phyloP scores from a whole-genome alignment of 73 alveolate genomes.

The Paramecium tetraurelia region DNA sequence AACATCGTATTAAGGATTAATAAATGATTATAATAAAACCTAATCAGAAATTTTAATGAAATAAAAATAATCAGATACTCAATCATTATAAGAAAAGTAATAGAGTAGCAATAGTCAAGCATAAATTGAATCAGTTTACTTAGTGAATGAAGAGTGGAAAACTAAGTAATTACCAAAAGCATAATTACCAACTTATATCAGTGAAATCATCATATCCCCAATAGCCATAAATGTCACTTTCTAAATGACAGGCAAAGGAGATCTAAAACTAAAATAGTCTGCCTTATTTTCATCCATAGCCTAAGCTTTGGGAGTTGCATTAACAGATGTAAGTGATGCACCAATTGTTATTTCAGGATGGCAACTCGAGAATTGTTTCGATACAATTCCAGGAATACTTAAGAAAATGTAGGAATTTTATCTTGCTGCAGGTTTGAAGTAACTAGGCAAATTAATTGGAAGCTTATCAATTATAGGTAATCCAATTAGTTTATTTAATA shows the following conservation, averaged over 20 bases:
- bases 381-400: background rate
- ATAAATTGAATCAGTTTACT: background rate
- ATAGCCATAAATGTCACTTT: background rate
- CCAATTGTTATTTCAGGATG: slow-evolving; percentile 32
- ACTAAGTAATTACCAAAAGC: slow-evolving; percentile 14
- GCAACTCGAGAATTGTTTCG: slow-evolving; percentile 28
- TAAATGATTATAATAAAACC: background rate
- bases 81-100: background rate
- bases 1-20: background rate
- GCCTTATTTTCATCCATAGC: background rate
- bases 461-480: slow-evolving; percentile 45
- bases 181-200: slow-evolving; percentile 39
- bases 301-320: slow-evolving; percentile 42
- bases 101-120: background rate
- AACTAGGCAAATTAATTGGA: slow-evolving; percentile 14
- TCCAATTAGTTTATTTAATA: slow-evolving; percentile 55
- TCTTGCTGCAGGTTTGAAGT: background rate
- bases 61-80: background rate
- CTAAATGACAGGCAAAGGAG: background rate
- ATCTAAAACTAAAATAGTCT: background rate
- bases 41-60: background rate
- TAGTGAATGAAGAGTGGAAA: background rate
- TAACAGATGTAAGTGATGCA: slow-evolving; percentile 32
- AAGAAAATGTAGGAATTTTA: slow-evolving; percentile 5
- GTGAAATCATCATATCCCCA: slow-evolving; percentile 14